Percentiles rank a stretch among this genome's conserved stretches.
These are phyloP conservation scores for Kurtzmaniella cleridarum DNA, from an alignment of 805 yeast species.

Conservation along the genomic window DNA sequence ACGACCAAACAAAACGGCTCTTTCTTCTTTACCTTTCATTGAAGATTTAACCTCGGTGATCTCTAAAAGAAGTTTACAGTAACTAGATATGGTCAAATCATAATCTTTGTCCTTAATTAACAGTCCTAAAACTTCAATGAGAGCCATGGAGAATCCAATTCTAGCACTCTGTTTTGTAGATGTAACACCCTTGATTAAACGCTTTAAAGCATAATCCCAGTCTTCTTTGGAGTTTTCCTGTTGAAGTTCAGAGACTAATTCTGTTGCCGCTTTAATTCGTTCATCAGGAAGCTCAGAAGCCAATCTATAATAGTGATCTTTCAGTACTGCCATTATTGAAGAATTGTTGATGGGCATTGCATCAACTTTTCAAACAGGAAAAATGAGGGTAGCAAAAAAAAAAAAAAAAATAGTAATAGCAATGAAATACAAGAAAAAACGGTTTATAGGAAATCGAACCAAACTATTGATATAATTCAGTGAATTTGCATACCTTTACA, in stretches of 20 bases:
- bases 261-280: conserved; percentile 66
- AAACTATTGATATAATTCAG: too few species aligned
- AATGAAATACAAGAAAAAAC: too few species aligned
- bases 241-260: conserved; percentile 55
- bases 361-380: too few species aligned
- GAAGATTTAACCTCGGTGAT: conserved; percentile 27
- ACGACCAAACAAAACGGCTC: conserved; percentile 76
- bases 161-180: conserved; percentile 82
- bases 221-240: conserved; percentile 43
- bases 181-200: conserved; percentile 76
- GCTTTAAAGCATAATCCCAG: conserved; percentile 75
- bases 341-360: not conserved
- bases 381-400: too few species aligned
- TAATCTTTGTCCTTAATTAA: conserved; percentile 24
- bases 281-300: conserved; percentile 74
- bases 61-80: conserved; percentile 34
- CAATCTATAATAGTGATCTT: conserved; percentile 70
- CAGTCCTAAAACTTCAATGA: conserved; percentile 57
- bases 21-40: conserved; percentile 75
- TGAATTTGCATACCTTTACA: too few species aligned
- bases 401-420: too few species aligned
- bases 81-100: conserved; percentile 27
- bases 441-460: too few species aligned
- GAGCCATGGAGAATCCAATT: conserved; percentile 81
- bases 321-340: conserved; percentile 46